Evolutionary conservation across 2,329 filamentous ascomycete genomes (phyloP), one percentile per base, ranked within the genome.

Genomic region (Mariannaea sp.): DNA sequence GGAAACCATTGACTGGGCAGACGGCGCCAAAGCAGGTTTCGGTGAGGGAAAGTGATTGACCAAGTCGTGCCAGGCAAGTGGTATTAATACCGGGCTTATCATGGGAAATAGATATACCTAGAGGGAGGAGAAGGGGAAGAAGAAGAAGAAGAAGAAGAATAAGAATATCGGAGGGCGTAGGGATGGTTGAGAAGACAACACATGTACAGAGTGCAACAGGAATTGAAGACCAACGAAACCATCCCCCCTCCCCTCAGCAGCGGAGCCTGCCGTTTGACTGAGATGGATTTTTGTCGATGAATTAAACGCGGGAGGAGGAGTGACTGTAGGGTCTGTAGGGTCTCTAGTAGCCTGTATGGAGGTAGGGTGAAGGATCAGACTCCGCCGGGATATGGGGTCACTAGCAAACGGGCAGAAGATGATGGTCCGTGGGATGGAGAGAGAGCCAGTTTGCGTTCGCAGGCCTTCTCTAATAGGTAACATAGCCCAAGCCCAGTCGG

Each of bases 311-410:
- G 57, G 49, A 58, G 62, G 64, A 55, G 58, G 53, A 32, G 35
- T 58, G 59, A 58, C 58, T 49, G 44, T 64, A 61, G 13, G 29
- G 29, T 32, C 7, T 12, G 12, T 29, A 29, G 12, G 7, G 32
- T n/a, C n/a, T n/a, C n/a, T n/a, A n/a, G n/a, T n/a, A n/a, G n/a
- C n/a, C 32, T 17, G 14, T 19, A 38, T 4, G 33, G n/a, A 39
- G 35, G 35, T 39, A 39, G 35, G 51, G 58, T 51, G 58, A 61
- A 66, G 64, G 64, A 66, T 65, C 61, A 64, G 61, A 53, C 64
- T 66, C 58, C 61, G 63, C 61, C 46, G 55, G 38, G 35, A 56
- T 53, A 63, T 61, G 60, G 61, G 57, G 50, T 39, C 46, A 51
- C 32, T 46, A 13, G 30, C 55, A 56, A 60, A 62, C 56, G 59